Evolutionary conservation across 2,329 filamentous ascomycete species (phyloP).

Genomic region (Zopfia rhizophila): DNA sequence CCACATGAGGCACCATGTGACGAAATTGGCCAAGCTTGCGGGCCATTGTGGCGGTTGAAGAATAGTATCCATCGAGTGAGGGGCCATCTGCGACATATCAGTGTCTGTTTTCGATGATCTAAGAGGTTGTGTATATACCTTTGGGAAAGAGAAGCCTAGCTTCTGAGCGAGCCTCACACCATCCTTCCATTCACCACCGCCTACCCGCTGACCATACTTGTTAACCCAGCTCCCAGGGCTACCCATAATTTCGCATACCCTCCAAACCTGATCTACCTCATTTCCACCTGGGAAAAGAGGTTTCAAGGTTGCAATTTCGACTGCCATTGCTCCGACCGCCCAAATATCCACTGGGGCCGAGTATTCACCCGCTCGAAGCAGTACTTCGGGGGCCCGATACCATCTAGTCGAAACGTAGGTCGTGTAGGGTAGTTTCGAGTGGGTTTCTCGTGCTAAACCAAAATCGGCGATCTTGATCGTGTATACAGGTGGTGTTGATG

Average conservation of each 20-base stretch:
- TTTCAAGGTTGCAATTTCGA: conserved; percentile 96
- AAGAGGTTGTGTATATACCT: conserved; percentile 55
- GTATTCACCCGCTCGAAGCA: conserved; percentile 93
- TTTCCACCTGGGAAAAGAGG: conserved; percentile 97
- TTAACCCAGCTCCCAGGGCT: conserved; percentile 98
- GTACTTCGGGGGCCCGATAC: conserved; percentile 93
- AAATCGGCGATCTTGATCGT: conserved; percentile 99
- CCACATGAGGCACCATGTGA: conserved; percentile 99
- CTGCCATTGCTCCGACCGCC: conserved; percentile 98
- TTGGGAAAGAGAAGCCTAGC: conserved; percentile 97
- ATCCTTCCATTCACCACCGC: conserved; percentile 97
- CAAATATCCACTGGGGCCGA: conserved; percentile 98
- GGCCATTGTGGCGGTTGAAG: conserved; percentile 93
- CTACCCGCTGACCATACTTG: conserved; percentile 85
- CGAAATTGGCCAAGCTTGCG: conserved; percentile 84
- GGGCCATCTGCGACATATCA: conserved; percentile 77
- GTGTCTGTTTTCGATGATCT: conserved; percentile 3
- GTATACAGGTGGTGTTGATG: conserved; percentile 91
- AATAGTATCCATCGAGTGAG: conserved; percentile 94
- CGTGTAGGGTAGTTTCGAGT: conserved; percentile 95
- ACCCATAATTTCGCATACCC: conserved; percentile 99
- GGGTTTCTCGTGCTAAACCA: conserved; percentile 94
- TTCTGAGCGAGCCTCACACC: conserved; percentile 92
- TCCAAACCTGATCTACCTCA: conserved; percentile 98
- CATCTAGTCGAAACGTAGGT: conserved; percentile 98